Base-by-base conservation (phyloP, 1,139 yeast genomes). In the Diutina mesorugosa region DNA sequence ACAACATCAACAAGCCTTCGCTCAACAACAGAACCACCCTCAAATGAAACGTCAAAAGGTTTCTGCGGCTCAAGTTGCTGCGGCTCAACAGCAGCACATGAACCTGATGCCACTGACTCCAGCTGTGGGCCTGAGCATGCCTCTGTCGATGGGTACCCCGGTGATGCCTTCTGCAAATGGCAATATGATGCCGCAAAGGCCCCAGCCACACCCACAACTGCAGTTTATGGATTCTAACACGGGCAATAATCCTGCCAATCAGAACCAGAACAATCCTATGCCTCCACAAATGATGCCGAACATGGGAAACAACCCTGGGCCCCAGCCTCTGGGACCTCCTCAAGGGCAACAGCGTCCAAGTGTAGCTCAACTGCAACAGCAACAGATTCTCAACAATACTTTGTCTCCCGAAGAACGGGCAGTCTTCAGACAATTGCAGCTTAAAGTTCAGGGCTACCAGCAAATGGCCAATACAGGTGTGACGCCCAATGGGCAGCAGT, bases 391-490 rank as follows among this genome's bases (percentile, higher is more conserved):
- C 70, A 79, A 73, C 56, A 72, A 64, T 58, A 67, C 77, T 7
- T 67, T 76, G 52, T 65, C 72, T 4, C 75, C 78, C 1, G 77
- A 74, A 57, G 80, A 76, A 57, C 80, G 75, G 58, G 78, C 73
- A 56, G 64, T 69, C 7, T 76, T 74, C 66, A 72, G 74, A 58
- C 79, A 74, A 59, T 64, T 74, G 57, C 80, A 76, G 60, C 64
- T 69, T 1, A 67, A 74, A 55, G 73, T 75, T 72, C 69, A 70
- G 58, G 72, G 79, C 2, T 72, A 75, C 59, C 74, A 72, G 1
- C 69, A 71, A 60, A 76, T 76, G 79, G 77, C 79, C 14, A 74
- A 73, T 59, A 66, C 75, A 12, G 80, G 80, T 1, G 64, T 73
- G 12, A 75, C 79, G 0, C 79, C 80, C 9, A 76, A 73, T 58